A percentile compares a stretch with the other conserved stretches of the same genome.
These are phyloP conservation scores for Cyclotella baltica DNA, from an alignment of 108 stramenopile genomes.

Conservation along the genomic window DNA sequence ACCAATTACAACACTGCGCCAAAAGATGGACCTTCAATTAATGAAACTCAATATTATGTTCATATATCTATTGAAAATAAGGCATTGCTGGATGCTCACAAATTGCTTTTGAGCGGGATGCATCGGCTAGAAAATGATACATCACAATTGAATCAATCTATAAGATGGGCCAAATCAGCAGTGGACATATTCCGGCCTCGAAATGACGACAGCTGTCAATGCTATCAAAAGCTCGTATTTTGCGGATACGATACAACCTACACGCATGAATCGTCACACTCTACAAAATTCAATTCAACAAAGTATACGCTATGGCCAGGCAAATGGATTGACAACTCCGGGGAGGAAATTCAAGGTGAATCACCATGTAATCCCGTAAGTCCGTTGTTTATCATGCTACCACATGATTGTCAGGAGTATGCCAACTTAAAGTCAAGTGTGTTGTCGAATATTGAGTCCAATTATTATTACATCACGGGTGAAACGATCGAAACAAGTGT, in stretches of 20 bases:
- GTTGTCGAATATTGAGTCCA: not conserved
- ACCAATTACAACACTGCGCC: not conserved
- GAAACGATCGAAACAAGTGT: too few relatives aligned
- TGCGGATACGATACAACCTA: not conserved
- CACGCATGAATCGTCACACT: not conserved
- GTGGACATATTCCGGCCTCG: not conserved
- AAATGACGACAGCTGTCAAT: slow-evolving; percentile 1
- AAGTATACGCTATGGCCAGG: not conserved
- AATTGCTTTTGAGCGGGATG: slow-evolving; percentile 2
- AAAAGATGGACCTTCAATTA: not conserved
- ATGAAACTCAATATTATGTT: slow-evolving; percentile 5
- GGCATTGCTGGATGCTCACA: slow-evolving; percentile 7
- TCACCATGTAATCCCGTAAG: not conserved
- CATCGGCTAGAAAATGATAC: not conserved
- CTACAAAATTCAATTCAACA: not conserved
- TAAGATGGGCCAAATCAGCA: slow-evolving; percentile 5
- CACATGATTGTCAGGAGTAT: not conserved
- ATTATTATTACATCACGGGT: not conserved
- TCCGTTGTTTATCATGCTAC: not conserved
- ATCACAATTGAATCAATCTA: too few relatives aligned
- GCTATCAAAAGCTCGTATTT: not conserved
- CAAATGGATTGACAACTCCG: not conserved
- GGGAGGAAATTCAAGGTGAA: not conserved
- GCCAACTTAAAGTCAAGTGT: not conserved
- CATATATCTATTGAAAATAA: not conserved